phyloP scores from a whole-genome alignment of 768 basidiomycete species.

The Tricholoma sp. region DNA sequence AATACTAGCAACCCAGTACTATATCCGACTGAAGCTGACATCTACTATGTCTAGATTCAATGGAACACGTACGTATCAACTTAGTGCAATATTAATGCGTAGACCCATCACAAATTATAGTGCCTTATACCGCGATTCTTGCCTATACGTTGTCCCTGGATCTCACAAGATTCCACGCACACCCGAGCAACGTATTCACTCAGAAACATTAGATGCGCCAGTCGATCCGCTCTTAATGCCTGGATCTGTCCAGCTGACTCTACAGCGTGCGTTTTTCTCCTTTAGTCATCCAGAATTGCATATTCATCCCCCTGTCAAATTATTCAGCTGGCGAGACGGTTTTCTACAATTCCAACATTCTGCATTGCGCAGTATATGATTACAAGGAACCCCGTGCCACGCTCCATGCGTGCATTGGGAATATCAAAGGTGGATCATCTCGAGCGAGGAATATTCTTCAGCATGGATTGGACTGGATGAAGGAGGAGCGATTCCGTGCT shows the following conservation, averaged over 20 bases:
- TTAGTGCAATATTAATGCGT: not conserved
- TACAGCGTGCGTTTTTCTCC: slow-evolving; percentile 41
- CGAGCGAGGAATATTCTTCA: slow-evolving; percentile 74
- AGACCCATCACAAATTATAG: slow-evolving; percentile 26
- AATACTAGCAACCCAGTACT: too few relatives aligned
- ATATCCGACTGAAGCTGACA: too few relatives aligned
- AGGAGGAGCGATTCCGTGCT: slow-evolving; percentile 39
- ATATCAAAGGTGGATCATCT: slow-evolving; percentile 51
- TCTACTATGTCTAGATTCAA: slow-evolving; percentile 54
- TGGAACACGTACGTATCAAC: slow-evolving; percentile 66
- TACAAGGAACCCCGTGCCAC: slow-evolving; percentile 49
- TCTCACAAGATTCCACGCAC: slow-evolving; percentile 59
- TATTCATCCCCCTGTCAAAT: not conserved
- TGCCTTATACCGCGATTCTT: slow-evolving; percentile 63
- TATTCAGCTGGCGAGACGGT: slow-evolving; percentile 64
- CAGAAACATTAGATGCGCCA: slow-evolving; percentile 46
- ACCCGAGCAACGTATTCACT: slow-evolving; percentile 51
- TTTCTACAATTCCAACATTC: slow-evolving; percentile 77
- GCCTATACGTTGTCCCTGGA: slow-evolving; percentile 66
- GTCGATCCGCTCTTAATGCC: slow-evolving; percentile 66
- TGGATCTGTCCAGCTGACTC: slow-evolving; percentile 47
- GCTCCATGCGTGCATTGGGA: slow-evolving; percentile 66
- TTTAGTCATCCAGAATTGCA: not conserved
- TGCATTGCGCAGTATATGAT: slow-evolving; percentile 69
- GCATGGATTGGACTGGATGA: slow-evolving; percentile 72